Conservation (phyloP, 192 early-diverging fungal genomes). For the Linnemannia elongata region DNA sequence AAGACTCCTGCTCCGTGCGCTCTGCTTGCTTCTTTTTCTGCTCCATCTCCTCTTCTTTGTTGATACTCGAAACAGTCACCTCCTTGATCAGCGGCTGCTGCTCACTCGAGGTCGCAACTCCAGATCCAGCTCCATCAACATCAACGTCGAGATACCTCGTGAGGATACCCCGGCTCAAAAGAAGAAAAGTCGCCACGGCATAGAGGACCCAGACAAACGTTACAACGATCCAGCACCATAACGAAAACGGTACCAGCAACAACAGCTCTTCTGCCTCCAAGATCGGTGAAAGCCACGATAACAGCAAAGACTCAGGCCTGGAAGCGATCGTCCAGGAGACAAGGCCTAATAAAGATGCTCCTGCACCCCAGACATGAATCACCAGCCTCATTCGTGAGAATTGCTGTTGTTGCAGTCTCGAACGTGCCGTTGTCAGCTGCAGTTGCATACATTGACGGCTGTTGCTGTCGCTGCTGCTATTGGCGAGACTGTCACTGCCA, state of each 20-base stretch:
- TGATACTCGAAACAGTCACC: background rate
- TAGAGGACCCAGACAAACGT: background rate
- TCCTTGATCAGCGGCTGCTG: background rate
- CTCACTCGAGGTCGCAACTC: background rate
- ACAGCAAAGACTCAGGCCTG: background rate
- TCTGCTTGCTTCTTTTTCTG: background rate
- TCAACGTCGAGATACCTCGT: no score
- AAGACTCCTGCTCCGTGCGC: background rate
- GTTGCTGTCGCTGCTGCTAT: no score
- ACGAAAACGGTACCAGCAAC: background rate
- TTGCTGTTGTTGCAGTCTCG: background rate
- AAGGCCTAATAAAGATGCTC: background rate
- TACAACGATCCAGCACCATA: background rate
- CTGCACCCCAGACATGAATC: background rate
- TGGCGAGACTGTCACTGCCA: background rate
- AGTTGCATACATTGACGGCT: slow-evolving; percentile 1
- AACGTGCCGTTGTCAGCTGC: background rate
- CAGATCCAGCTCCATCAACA: background rate
- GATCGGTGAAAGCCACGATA: background rate
- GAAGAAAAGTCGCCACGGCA: background rate
- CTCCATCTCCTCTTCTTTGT: background rate
- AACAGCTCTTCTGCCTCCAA: background rate
- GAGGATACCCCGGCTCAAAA: background rate
- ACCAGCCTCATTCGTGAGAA: background rate
- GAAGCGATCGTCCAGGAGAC: background rate